Percentiles rank a stretch among this genome's conserved stretches.
Evolutionary conservation across 441 rosid genomes (phyloP).

Genomic region (Gossypium laxum): DNA sequence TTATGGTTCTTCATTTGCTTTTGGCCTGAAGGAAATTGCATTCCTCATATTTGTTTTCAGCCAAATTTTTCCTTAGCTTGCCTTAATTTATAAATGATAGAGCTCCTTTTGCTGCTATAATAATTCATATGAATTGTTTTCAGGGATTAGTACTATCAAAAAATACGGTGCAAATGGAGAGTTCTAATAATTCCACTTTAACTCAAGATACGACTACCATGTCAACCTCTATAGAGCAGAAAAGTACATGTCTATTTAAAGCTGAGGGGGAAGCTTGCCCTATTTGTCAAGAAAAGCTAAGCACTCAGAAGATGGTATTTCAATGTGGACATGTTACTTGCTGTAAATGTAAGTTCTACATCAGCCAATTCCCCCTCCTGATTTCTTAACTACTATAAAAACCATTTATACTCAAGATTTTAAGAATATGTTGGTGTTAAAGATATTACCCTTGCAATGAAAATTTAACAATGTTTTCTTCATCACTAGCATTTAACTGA

Average conservation of each 20-base stretch:
- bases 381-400: constrained; percentile 6
- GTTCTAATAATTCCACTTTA: constrained; percentile 32
- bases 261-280: constrained; percentile 68
- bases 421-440: neutral
- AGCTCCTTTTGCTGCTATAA: neutral
- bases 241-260: constrained; percentile 29
- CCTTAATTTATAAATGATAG: neutral
- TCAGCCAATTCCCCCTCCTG: constrained; percentile 9
- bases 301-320: constrained; percentile 85
- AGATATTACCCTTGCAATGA: neutral
- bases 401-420: constrained; percentile 6
- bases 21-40: neutral
- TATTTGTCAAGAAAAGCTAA: constrained; percentile 71
- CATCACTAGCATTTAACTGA: neutral
- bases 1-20: neutral
- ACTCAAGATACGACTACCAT: constrained; percentile 28
- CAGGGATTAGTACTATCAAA: constrained; percentile 75
- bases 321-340: constrained; percentile 87
- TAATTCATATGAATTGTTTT: constrained; percentile 13
- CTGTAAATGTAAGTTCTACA: constrained; percentile 64
- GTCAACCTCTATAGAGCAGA: constrained; percentile 30
- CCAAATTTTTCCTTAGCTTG: neutral
- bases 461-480: neutral
- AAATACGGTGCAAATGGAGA: constrained; percentile 37
- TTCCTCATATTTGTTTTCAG: neutral